Evolutionary conservation across 2,329 filamentous ascomycete species (phyloP).

Genomic region (Curvularia verruculosa): DNA sequence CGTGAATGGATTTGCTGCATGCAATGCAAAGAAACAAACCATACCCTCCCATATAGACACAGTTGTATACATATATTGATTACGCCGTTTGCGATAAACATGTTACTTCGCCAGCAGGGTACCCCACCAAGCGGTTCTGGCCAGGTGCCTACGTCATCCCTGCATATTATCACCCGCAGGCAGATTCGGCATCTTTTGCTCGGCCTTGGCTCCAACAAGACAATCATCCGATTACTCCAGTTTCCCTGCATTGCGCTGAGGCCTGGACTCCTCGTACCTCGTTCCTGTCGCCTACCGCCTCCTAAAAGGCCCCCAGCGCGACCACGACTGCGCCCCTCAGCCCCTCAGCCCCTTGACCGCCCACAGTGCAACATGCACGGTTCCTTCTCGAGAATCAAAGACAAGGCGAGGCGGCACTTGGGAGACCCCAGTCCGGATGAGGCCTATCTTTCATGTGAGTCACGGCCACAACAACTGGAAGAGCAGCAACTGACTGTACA

Average conservation of each 20-base stretch:
- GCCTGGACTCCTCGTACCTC: background rate
- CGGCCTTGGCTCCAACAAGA: slow-evolving; percentile 16
- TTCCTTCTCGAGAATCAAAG: slow-evolving; percentile 31
- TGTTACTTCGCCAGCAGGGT: background rate
- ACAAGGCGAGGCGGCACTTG: slow-evolving; percentile 38
- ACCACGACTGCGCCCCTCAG: slow-evolving; percentile 1
- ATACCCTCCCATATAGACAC: background rate
- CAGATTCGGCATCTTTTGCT: slow-evolving; percentile 11
- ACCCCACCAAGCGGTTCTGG: slow-evolving; percentile 15
- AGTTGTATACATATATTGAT: background rate
- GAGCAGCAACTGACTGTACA: slow-evolving; percentile 26
- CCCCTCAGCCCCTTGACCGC: background rate
- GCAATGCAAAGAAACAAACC: background rate
- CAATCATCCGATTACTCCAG: slow-evolving; percentile 16
- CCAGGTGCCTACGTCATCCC: slow-evolving; percentile 27
- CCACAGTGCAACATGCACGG: slow-evolving; percentile 27
- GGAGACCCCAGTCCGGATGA: slow-evolving; percentile 61
- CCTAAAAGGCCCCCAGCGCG: slow-evolving; percentile 3
- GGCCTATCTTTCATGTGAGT: slow-evolving; percentile 73
- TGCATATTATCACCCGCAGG: slow-evolving; percentile 13
- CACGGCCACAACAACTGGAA: background rate
- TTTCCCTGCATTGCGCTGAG: slow-evolving; percentile 4
- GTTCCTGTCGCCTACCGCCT: slow-evolving; percentile 1
- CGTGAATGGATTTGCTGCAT: background rate
- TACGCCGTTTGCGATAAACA: background rate